A percentile compares a stretch with the other conserved stretches of the same genome.
Conservation (phyloP, 805 yeast genomes). For the Saturnispora zaruensis region DNA sequence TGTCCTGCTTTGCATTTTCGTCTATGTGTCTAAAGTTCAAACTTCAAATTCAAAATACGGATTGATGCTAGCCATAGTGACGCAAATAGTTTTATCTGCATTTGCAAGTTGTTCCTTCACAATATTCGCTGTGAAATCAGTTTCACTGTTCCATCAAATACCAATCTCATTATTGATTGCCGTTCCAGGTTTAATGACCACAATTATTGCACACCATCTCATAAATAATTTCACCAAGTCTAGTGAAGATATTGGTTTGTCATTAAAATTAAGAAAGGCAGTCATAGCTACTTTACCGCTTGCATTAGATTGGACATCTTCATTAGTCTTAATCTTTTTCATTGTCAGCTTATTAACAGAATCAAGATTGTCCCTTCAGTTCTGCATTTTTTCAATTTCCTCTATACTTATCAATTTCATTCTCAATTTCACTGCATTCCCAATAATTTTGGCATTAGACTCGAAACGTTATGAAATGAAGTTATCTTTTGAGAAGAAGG, state of each 20-base stretch:
- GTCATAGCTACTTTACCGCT: slow-evolving; percentile 6
- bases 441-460: slow-evolving; percentile 62
- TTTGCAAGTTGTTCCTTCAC: slow-evolving; percentile 37
- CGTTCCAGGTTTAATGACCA: neutral
- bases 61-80: slow-evolving; percentile 34
- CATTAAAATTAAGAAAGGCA: slow-evolving; percentile 5
- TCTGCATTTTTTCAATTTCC: slow-evolving; percentile 37
- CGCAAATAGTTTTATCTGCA: slow-evolving; percentile 32
- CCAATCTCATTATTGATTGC: neutral
- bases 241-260: neutral
- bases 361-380: slow-evolving; percentile 20
- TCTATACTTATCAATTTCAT: slow-evolving; percentile 51
- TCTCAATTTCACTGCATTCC: slow-evolving; percentile 54
- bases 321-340: neutral
- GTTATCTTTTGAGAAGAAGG: neutral
- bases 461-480: slow-evolving; percentile 48
- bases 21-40: slow-evolving; percentile 34
- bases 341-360: neutral
- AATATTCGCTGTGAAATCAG: slow-evolving; percentile 23
- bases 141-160: slow-evolving; percentile 30
- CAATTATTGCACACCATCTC: slow-evolving; percentile 21
- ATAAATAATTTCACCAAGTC: slow-evolving; percentile 17
- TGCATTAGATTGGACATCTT: slow-evolving; percentile 3
- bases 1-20: slow-evolving; percentile 20
- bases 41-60: slow-evolving; percentile 41